A percentile compares a stretch with the other conserved stretches of the same genome.
phyloP scores from a whole-genome alignment of 345 rosid genomes.

The Euphorbia lathyris region DNA sequence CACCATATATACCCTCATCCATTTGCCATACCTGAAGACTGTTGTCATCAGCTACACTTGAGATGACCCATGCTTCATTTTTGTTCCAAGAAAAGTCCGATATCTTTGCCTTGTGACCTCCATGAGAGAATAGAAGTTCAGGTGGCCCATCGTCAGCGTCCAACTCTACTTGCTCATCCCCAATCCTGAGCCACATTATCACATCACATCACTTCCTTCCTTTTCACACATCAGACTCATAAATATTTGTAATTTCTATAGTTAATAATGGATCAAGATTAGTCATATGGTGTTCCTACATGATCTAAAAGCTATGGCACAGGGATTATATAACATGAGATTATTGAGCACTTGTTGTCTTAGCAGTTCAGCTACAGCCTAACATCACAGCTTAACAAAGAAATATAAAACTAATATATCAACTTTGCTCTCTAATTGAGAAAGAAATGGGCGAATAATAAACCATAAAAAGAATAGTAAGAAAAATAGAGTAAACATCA shows the following conservation, averaged over 20 bases:
- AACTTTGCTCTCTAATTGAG: not conserved
- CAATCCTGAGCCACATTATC: constrained; percentile 43
- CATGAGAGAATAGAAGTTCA: constrained; percentile 79
- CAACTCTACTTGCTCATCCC: constrained; percentile 76
- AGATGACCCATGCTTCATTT: constrained; percentile 64
- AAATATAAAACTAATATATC: not conserved
- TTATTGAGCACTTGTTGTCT: not conserved
- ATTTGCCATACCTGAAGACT: constrained; percentile 74
- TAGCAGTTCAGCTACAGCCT: not conserved
- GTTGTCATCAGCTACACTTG: constrained; percentile 81
- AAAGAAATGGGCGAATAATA: not conserved
- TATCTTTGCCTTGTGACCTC: constrained; percentile 79
- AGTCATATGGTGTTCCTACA: too few species aligned
- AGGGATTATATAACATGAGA: not conserved
- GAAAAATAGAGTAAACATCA: not conserved
- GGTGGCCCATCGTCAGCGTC: constrained; percentile 86
- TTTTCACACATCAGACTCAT: not conserved
- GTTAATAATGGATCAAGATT: too few species aligned
- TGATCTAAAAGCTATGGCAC: too few species aligned
- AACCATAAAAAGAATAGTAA: not conserved
- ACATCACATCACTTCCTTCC: not conserved
- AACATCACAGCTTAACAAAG: not conserved
- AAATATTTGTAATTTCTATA: too few species aligned
- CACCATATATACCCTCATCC: constrained; percentile 68
- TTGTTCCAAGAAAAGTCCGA: constrained; percentile 86